phyloP scores from a whole-genome alignment of 371 early-diverging fungal species.

The Saksenaea vasiformis region DNA sequence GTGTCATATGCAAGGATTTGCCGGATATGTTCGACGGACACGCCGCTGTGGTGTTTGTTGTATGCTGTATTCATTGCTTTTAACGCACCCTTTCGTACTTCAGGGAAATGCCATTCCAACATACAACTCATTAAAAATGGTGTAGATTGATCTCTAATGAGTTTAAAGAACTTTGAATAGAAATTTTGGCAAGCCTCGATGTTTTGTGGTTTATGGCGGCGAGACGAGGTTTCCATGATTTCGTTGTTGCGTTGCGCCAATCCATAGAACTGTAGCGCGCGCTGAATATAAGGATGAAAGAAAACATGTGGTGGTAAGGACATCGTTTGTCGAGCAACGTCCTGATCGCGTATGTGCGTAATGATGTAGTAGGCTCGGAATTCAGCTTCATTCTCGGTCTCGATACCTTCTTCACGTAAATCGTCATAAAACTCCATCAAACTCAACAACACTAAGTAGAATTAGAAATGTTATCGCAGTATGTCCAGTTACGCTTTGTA shows the following conservation, averaged over 20 bases:
- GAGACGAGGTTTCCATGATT: conserved; percentile 37
- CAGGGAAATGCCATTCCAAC: conserved; percentile 70
- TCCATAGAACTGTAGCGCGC: conserved; percentile 69
- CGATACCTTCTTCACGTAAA: conserved; percentile 51
- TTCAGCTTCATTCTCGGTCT: conserved; percentile 81
- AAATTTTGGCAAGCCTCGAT: conserved; percentile 65
- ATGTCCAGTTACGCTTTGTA: conserved; percentile 13
- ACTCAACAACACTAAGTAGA: conserved; percentile 64
- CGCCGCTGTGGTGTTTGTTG: conserved; percentile 49
- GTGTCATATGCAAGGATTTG: conserved; percentile 37
- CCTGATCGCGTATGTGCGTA: conserved; percentile 70
- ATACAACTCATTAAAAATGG: conserved; percentile 79
- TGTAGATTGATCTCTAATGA: conserved; percentile 54
- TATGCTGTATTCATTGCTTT: conserved; percentile 73
- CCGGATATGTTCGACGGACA: conserved; percentile 29
- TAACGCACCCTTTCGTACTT: conserved; percentile 74
- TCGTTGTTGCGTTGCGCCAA: conserved; percentile 63
- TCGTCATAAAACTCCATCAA: conserved; percentile 88
- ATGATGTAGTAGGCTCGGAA: conserved; percentile 86
- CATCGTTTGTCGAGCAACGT: conserved; percentile 65
- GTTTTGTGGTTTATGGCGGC: conserved; percentile 49
- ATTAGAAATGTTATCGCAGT: not conserved
- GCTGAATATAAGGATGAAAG: conserved; percentile 59
- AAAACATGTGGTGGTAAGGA: conserved; percentile 58
- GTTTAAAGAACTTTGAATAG: conserved; percentile 69